Conservation (phyloP, 352 stramenopile species). For the Globisporangium orthogonon region DNA sequence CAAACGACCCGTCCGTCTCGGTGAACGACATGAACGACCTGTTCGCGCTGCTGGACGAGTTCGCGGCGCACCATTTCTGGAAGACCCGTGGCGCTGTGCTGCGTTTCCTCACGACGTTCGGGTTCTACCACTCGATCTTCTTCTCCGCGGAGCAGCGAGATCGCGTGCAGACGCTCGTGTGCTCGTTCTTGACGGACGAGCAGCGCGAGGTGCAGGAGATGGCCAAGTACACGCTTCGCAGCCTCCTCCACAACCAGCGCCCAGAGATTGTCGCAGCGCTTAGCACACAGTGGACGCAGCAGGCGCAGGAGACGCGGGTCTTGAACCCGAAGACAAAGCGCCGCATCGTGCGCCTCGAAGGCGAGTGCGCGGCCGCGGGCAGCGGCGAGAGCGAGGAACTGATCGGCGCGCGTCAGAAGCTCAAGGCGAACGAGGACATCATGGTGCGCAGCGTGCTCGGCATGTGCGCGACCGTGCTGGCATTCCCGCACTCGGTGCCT, state of each 20-base stretch:
- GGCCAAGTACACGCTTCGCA: slow-evolving; percentile 66
- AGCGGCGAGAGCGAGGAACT: slow-evolving; percentile 16
- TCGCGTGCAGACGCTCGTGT: slow-evolving; percentile 45
- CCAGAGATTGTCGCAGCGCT: slow-evolving; percentile 24
- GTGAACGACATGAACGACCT: slow-evolving; percentile 18
- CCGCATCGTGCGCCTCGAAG: slow-evolving; percentile 35
- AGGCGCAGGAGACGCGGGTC: slow-evolving; percentile 30
- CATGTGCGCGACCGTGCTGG: slow-evolving; percentile 63
- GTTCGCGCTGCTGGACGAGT: slow-evolving; percentile 33
- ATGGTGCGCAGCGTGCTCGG: slow-evolving; percentile 66
- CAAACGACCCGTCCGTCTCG: slow-evolving; percentile 4
- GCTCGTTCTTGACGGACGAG: slow-evolving; percentile 52
- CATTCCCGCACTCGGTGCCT: slow-evolving; percentile 73
- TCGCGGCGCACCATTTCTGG: slow-evolving; percentile 39
- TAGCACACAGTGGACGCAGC: slow-evolving; percentile 28
- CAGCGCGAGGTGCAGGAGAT: slow-evolving; percentile 78
- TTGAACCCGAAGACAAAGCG: slow-evolving; percentile 60
- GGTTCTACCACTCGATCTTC: slow-evolving; percentile 72
- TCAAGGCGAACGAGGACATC: slow-evolving; percentile 37
- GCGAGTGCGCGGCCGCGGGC: slow-evolving; percentile 11
- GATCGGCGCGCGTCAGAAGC: slow-evolving; percentile 26
- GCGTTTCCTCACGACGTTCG: slow-evolving; percentile 67
- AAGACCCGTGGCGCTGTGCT: slow-evolving; percentile 66
- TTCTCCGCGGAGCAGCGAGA: slow-evolving; percentile 28
- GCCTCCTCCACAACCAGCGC: slow-evolving; percentile 56